Percentiles rank a stretch among this genome's conserved stretches.
These are phyloP conservation scores for Hyaloscypha variabilis DNA, from an alignment of 495 filamentous ascomycete genomes.

Conservation along the genomic window DNA sequence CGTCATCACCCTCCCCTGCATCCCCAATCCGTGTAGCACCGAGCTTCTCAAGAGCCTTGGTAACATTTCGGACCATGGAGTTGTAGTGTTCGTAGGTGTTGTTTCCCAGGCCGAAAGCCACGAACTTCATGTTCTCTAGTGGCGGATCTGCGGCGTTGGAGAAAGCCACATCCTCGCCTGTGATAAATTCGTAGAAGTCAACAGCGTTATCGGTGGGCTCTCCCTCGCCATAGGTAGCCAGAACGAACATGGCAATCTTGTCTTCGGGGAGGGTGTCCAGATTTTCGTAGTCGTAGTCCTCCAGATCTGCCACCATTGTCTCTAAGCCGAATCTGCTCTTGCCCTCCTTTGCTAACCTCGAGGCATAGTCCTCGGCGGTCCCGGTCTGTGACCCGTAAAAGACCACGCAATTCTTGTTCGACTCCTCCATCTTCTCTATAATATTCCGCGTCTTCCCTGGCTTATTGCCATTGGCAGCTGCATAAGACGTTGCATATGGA, in stretches of 20 bases:
- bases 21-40: conserved; percentile 83
- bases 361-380: conserved; percentile 98
- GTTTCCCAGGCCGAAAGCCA: conserved; percentile 95
- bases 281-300: conserved; percentile 97
- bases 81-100: conserved; percentile 99
- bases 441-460: conserved; percentile 91
- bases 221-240: conserved; percentile 97
- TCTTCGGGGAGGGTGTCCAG: conserved; percentile 86
- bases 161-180: conserved; percentile 77
- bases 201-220: conserved; percentile 99
- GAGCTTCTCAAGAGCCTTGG: conserved; percentile 75
- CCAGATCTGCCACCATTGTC: conserved; percentile 97
- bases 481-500: conserved; percentile 76
- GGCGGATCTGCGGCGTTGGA: conserved; percentile 77
- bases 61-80: conserved; percentile 91
- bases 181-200: conserved; percentile 98
- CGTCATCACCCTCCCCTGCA: conserved; percentile 96
- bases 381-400: conserved; percentile 99
- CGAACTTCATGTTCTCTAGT: conserved; percentile 84
- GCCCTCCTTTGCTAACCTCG: conserved; percentile 95
- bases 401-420: conserved; percentile 93
- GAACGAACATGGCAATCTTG: conserved; percentile 91
- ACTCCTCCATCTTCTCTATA: conserved; percentile 93
- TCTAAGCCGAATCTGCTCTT: conserved; percentile 94
- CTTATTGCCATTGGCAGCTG: conserved; percentile 70